Evolutionary conservation across 768 basidiomycete genomes (phyloP).

Genomic region (Leccinum olivaceopallidum): DNA sequence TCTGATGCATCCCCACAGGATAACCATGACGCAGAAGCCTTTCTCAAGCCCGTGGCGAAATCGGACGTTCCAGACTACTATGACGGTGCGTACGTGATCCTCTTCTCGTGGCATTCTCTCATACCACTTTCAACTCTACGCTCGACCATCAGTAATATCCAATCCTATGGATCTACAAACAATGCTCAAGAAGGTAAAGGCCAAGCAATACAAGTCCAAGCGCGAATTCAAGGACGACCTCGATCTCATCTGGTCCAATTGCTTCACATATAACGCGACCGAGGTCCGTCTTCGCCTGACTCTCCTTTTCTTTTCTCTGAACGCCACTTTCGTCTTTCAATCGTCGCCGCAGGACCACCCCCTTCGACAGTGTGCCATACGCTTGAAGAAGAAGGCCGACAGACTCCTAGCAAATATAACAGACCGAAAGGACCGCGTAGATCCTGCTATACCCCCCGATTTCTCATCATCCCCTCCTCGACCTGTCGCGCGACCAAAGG

Average conservation of each 20-base stretch:
- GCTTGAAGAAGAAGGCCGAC: constrained; percentile 83
- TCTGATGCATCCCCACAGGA: constrained; percentile 46
- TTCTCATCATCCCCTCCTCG: constrained; percentile 34
- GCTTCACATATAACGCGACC: constrained; percentile 86
- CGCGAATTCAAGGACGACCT: constrained; percentile 92
- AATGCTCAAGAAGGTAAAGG: constrained; percentile 92
- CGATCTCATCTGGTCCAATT: constrained; percentile 97
- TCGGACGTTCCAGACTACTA: constrained; percentile 93
- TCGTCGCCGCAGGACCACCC: constrained; percentile 72
- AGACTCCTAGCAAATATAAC: constrained; percentile 85
- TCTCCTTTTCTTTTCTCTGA: neutral
- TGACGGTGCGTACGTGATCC: constrained; percentile 57
- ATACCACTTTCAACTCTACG: neutral
- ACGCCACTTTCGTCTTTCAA: neutral
- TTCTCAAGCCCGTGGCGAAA: constrained; percentile 90
- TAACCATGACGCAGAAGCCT: constrained; percentile 90
- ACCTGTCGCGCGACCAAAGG: constrained; percentile 41
- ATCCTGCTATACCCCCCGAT: constrained; percentile 61
- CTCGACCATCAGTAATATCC: constrained; percentile 66
- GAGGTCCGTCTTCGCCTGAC: constrained; percentile 59
- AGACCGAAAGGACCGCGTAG: constrained; percentile 80
- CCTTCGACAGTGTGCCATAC: constrained; percentile 76
- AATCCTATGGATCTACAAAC: constrained; percentile 96
- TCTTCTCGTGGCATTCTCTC: constrained; percentile 2
- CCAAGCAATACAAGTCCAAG: constrained; percentile 90